Percentiles rank a stretch among this genome's conserved stretches.
Evolutionary conservation across 768 basidiomycete species (phyloP).

Genomic region (Tephrocybe sp.): DNA sequence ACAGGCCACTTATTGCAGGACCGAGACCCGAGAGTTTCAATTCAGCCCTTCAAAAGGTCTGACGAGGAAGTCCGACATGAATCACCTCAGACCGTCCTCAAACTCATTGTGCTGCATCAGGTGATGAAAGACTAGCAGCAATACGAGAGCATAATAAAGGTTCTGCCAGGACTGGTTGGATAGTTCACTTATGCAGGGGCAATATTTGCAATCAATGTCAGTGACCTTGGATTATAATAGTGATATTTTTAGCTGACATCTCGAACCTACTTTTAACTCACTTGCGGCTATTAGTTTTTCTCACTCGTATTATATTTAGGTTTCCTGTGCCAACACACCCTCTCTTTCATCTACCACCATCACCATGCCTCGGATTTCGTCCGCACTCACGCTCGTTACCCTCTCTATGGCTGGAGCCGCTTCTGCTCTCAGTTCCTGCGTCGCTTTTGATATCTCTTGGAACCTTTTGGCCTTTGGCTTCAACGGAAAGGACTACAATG

Average conservation of each 20-base stretch:
- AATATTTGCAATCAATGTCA: no score
- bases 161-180: no score
- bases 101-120: no score
- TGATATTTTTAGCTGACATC: neutral
- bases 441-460: constrained; percentile 77
- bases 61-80: no score
- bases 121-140: no score
- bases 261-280: neutral
- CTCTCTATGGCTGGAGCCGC: constrained; percentile 18
- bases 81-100: no score
- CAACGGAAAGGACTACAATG: constrained; percentile 79
- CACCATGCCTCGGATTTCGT: constrained; percentile 15
- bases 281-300: neutral
- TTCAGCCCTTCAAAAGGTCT: no score
- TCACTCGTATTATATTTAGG: neutral
- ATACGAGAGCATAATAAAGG: no score
- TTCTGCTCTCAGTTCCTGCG: constrained; percentile 40
- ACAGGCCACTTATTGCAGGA: no score
- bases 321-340: neutral
- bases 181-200: no score
- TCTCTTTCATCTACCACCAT: constrained; percentile 1
- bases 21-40: no score
- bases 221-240: no score
- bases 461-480: constrained; percentile 87
- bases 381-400: constrained; percentile 17